Evolutionary conservation across 805 yeast genomes (phyloP).

Genomic region (Candida yuanshanica): DNA sequence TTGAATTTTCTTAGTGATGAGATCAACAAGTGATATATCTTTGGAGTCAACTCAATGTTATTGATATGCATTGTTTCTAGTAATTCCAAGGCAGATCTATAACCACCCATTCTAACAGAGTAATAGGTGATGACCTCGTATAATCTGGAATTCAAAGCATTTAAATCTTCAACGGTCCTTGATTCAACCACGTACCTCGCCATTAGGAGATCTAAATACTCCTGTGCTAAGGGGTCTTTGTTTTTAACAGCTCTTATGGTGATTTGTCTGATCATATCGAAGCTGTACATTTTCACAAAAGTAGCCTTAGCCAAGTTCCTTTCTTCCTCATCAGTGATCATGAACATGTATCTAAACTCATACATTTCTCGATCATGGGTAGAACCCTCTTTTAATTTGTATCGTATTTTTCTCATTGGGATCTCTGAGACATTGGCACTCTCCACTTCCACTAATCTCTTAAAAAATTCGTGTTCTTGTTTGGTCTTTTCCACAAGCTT

Average conservation of each 20-base stretch:
- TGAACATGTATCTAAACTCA: constrained; percentile 7
- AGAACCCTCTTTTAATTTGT: constrained; percentile 5
- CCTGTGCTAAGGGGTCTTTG: constrained; percentile 3
- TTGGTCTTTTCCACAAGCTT: not conserved
- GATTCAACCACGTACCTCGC: constrained; percentile 3
- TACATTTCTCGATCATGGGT: constrained; percentile 1
- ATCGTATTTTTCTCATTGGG: constrained; percentile 1
- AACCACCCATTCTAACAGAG: constrained; percentile 12
- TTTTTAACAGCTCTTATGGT: constrained; percentile 4
- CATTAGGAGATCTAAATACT: constrained; percentile 11
- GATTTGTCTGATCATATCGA: constrained; percentile 11
- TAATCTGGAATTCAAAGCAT: not conserved
- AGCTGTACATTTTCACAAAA: constrained; percentile 9
- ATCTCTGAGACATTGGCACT: constrained; percentile 1
- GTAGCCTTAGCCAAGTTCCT: constrained; percentile 2
- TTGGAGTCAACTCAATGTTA: constrained; percentile 10
- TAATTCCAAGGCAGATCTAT: constrained; percentile 8
- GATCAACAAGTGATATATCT: constrained; percentile 13
- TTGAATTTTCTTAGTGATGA: constrained; percentile 16
- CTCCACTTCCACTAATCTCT: not conserved
- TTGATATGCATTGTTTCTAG: constrained; percentile 12
- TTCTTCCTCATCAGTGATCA: not conserved
- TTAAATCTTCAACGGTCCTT: not conserved
- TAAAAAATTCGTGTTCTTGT: not conserved
- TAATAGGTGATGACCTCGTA: constrained; percentile 17